These are phyloP conservation scores for Rhynchosporium graminicola DNA, from an alignment of 2,329 filamentous ascomycete species.

Conservation along the genomic window DNA sequence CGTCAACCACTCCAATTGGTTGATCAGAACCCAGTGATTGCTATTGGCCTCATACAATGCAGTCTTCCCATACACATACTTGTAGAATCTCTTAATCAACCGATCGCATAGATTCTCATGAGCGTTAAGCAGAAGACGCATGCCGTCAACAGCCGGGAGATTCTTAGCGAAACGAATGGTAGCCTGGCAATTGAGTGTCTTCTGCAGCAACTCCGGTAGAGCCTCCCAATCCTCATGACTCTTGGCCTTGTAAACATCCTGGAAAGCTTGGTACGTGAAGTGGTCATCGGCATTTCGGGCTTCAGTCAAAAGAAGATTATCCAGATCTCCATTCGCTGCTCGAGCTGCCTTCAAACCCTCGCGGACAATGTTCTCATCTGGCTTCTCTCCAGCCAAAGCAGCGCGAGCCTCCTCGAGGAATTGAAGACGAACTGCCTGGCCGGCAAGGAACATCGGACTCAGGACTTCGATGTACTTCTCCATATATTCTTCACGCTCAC, in stretches of 20 bases:
- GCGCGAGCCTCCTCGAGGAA: slow-evolving; percentile 11
- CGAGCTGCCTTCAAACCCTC: neutral
- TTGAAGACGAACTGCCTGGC: neutral
- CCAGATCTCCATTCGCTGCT: slow-evolving; percentile 2
- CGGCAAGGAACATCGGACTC: neutral
- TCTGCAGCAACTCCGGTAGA: neutral
- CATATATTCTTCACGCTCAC: neutral
- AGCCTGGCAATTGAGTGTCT: slow-evolving; percentile 4
- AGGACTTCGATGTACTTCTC: neutral
- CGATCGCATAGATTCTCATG: neutral
- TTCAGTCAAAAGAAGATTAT: slow-evolving; percentile 1
- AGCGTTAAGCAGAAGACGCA: neutral
- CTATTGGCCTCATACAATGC: slow-evolving; percentile 1
- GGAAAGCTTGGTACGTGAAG: neutral
- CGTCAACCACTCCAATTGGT: slow-evolving; percentile 13
- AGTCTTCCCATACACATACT: slow-evolving; percentile 11
- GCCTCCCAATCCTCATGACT: slow-evolving; percentile 1
- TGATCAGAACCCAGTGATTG: slow-evolving; percentile 12
- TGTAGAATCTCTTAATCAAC: slow-evolving; percentile 7
- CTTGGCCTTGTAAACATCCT: neutral
- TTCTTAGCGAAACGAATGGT: slow-evolving; percentile 1
- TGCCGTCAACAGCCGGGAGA: neutral
- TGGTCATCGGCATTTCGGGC: neutral
- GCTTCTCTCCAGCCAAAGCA: neutral
- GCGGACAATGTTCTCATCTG: neutral